Evolutionary conservation across 148 eudicot species (phyloP).

Genomic region (Oxyria digyna): DNA sequence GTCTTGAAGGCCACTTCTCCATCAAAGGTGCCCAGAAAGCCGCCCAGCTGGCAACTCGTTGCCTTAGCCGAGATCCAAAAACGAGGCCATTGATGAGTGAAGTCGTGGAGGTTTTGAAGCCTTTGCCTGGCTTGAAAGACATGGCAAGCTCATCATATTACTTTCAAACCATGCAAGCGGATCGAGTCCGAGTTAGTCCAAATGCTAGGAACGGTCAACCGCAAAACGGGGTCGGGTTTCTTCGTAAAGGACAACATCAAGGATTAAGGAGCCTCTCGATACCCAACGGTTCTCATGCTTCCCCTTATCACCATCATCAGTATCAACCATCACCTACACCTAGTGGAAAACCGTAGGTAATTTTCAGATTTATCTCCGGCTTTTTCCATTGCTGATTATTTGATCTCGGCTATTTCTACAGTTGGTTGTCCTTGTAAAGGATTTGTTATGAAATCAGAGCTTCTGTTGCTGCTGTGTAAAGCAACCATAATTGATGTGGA

Average conservation of each 20-base stretch:
- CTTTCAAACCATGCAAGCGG: slow-evolving; percentile 56
- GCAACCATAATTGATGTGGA: not conserved
- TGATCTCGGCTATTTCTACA: not conserved
- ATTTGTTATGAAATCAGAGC: not conserved
- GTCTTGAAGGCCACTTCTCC: slow-evolving; percentile 69
- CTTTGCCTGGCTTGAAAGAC: slow-evolving; percentile 57
- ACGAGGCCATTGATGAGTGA: slow-evolving; percentile 64
- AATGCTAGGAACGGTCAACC: slow-evolving; percentile 30
- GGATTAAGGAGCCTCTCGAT: slow-evolving; percentile 58
- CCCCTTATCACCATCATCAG: slow-evolving; percentile 39
- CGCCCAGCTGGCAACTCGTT: slow-evolving; percentile 55
- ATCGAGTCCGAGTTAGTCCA: slow-evolving; percentile 40
- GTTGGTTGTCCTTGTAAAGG: not conserved
- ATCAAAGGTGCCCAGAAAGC: slow-evolving; percentile 79
- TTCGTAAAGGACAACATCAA: slow-evolving; percentile 44
- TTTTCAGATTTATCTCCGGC: not conserved
- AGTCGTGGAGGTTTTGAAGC: slow-evolving; percentile 50
- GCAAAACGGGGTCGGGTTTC: slow-evolving; percentile 2
- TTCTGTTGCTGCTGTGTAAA: not conserved
- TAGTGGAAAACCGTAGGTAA: slow-evolving; percentile 21
- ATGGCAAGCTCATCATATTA: slow-evolving; percentile 66
- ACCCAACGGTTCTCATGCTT: slow-evolving; percentile 54
- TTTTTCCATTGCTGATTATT: not conserved
- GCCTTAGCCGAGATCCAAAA: slow-evolving; percentile 68
- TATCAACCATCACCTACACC: slow-evolving; percentile 58